phyloP scores from a whole-genome alignment of 352 stramenopile species.

The Lagenidium sp. region DNA sequence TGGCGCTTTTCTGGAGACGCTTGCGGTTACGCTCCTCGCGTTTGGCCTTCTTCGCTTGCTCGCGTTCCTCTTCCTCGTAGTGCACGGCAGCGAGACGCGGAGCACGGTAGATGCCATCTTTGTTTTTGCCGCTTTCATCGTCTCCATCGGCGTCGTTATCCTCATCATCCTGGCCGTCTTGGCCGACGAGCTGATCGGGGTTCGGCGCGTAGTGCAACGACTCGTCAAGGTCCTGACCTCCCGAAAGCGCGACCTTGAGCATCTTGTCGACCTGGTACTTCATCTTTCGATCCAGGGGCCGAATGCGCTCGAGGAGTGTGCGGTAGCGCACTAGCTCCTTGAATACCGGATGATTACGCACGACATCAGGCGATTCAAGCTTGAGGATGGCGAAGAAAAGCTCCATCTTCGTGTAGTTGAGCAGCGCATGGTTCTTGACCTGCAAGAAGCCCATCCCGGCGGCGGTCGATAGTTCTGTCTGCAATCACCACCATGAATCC shows the following conservation, averaged over 20 bases:
- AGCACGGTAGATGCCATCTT: slow-evolving; percentile 70
- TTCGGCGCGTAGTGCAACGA: slow-evolving; percentile 78
- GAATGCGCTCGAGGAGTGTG: slow-evolving; percentile 78
- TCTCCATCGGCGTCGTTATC: slow-evolving; percentile 29
- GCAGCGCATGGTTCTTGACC: slow-evolving; percentile 83
- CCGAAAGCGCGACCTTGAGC: slow-evolving; percentile 78
- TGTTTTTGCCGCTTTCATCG: slow-evolving; percentile 10
- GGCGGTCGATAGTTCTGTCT: slow-evolving; percentile 54
- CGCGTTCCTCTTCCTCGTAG: slow-evolving; percentile 81
- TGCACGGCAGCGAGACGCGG: slow-evolving; percentile 68
- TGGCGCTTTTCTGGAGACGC: slow-evolving; percentile 77
- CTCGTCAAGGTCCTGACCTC: slow-evolving; percentile 61
- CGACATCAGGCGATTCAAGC: slow-evolving; percentile 57
- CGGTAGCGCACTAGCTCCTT: slow-evolving; percentile 81
- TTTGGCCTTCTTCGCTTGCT: slow-evolving; percentile 73
- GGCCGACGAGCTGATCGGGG: slow-evolving; percentile 47
- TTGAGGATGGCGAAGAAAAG: slow-evolving; percentile 82
- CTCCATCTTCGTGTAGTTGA: slow-evolving; percentile 84
- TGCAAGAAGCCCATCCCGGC: slow-evolving; percentile 72
- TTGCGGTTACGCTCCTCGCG: slow-evolving; percentile 71
- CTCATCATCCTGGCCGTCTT: slow-evolving; percentile 39
- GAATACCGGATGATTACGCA: slow-evolving; percentile 74
- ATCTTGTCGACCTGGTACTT: slow-evolving; percentile 89
- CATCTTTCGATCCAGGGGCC: slow-evolving; percentile 81
- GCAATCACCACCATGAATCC: not conserved